Base-by-base conservation (phyloP, 345 rosid species). In the Odontarrhena argentea region DNA sequence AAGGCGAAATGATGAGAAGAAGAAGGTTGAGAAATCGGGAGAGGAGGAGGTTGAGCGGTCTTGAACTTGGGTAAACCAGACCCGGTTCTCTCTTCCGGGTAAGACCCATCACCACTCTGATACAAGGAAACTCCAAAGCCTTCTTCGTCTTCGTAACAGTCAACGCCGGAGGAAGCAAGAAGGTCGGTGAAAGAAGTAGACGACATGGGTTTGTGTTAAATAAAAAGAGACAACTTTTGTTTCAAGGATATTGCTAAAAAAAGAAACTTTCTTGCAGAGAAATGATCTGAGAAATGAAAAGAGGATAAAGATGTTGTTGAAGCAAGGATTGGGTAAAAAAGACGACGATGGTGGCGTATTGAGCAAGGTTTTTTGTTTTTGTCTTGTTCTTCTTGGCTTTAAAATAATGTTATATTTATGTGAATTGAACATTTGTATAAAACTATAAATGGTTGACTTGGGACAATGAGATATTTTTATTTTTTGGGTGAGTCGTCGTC, bases 1-100 rank as follows among this genome's bases (percentile, higher is more conserved):
- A 85, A 86, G 67, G 96, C 68, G 69, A 91, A 91, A 82, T 55
- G 82, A 38, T 52, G 88, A 61, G 89, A 73, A 69, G 96, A 81
- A 28, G 32, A 28, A 28, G 32, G 32, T 61, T 82, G 95, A 14
- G 96, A 89, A 49, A 86, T 88, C 52, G 99, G 87, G 57, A 90
- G 78, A 32, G 96, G 84, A 60, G 92, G 92, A 5, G 92, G 72
- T 25, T 95, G 99, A 4, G 80, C 78, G 9, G 99, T 80, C 77
- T 88, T 91, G 76, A 91, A 94, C 80, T 94, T 94, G 0, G 99
- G 99, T 25, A 91, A 86, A 55, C 87, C 92, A 0, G 90, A 82
- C 22, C 90, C 90, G 12, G 81, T 83, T 53, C 82, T 73, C 64
- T 87, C 22, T 18, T 18, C 87, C 38, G 45, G 68, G 37, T 46